These are phyloP conservation scores for Geosmithia morbida DNA, from an alignment of 2,329 filamentous ascomycete species.

Conservation along the genomic window DNA sequence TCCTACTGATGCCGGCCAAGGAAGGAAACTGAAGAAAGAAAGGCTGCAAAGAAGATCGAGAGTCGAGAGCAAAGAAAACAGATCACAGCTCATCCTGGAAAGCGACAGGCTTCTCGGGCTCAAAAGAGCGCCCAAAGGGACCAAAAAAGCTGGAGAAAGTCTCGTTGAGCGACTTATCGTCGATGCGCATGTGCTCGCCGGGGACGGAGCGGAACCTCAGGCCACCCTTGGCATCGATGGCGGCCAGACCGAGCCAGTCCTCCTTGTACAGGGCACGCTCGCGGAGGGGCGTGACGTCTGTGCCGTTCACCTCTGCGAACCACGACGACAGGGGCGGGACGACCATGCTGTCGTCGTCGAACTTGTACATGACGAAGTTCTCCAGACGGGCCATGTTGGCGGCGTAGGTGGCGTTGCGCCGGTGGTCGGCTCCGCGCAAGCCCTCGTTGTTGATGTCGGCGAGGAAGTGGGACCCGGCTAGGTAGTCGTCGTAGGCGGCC, in stretches of 20 bases:
- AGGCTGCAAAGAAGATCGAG: background rate
- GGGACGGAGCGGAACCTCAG: conserved; percentile 59
- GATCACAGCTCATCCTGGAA: conserved; percentile 20
- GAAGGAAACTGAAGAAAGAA: background rate
- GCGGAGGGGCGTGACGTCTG: conserved; percentile 50
- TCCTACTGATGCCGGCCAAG: background rate
- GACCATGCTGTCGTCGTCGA: conserved; percentile 72
- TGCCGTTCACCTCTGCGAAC: conserved; percentile 77
- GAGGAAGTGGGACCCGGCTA: conserved; percentile 72
- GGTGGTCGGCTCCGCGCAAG: conserved; percentile 29
- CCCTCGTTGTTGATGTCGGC: conserved; percentile 97
- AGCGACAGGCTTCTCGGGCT: conserved; percentile 6
- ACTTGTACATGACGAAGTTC: conserved; percentile 80
- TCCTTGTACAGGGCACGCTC: conserved; percentile 66
- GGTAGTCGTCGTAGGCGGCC: conserved; percentile 46
- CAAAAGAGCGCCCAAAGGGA: conserved; percentile 25
- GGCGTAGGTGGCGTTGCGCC: conserved; percentile 64
- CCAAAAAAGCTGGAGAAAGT: conserved; percentile 57
- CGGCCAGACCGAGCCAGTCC: conserved; percentile 82
- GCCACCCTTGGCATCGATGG: conserved; percentile 64
- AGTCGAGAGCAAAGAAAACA: background rate
- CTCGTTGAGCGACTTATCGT: conserved; percentile 47
- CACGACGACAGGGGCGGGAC: conserved; percentile 83
- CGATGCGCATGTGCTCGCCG: conserved; percentile 74
- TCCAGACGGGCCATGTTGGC: conserved; percentile 54